A percentile compares a stretch with the other conserved stretches of the same genome.
Conservation (phyloP, 1,139 yeast genomes). For the Citeromyces siamensis region DNA sequence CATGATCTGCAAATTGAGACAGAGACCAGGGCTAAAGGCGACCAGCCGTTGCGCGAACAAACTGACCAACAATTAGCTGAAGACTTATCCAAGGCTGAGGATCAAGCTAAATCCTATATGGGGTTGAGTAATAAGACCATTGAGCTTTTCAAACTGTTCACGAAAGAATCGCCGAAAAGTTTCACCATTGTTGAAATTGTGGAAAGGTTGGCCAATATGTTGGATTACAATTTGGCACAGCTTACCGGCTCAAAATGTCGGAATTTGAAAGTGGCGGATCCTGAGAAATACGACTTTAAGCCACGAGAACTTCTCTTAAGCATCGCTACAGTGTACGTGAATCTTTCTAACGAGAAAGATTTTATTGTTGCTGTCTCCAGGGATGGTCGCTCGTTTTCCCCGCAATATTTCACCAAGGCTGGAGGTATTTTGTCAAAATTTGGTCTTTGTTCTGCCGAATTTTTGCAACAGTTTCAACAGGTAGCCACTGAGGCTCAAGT, state of each 20-base stretch:
- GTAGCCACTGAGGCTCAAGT: conserved; percentile 57
- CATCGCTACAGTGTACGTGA: conserved; percentile 63
- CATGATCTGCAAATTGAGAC: conserved; percentile 61
- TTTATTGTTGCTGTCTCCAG: conserved; percentile 76
- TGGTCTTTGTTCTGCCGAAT: conserved; percentile 37
- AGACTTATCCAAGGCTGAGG: conserved; percentile 51
- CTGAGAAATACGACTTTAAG: conserved; percentile 73
- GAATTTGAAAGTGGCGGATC: conserved; percentile 73
- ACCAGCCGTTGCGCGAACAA: conserved; percentile 25
- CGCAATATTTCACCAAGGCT: conserved; percentile 58
- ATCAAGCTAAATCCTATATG: conserved; percentile 72
- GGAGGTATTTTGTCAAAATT: conserved; percentile 45
- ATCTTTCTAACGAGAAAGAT: conserved; percentile 48
- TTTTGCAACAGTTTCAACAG: conserved; percentile 33
- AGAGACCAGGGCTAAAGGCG: conserved; percentile 28
- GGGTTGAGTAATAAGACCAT: conserved; percentile 79
- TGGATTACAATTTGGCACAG: conserved; percentile 80
- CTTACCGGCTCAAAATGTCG: conserved; percentile 94
- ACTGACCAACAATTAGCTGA: conserved; percentile 34
- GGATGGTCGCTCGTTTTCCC: conserved; percentile 79
- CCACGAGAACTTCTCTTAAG: conserved; percentile 64
- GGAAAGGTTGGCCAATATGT: conserved; percentile 90
- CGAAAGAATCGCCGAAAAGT: conserved; percentile 77
- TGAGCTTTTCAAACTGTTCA: conserved; percentile 65
- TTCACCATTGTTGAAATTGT: conserved; percentile 86